Evolutionary conservation across 805 yeast genomes (phyloP), one percentile per base, ranked within the genome.

Genomic region (Barnettozyma botsteinii): DNA sequence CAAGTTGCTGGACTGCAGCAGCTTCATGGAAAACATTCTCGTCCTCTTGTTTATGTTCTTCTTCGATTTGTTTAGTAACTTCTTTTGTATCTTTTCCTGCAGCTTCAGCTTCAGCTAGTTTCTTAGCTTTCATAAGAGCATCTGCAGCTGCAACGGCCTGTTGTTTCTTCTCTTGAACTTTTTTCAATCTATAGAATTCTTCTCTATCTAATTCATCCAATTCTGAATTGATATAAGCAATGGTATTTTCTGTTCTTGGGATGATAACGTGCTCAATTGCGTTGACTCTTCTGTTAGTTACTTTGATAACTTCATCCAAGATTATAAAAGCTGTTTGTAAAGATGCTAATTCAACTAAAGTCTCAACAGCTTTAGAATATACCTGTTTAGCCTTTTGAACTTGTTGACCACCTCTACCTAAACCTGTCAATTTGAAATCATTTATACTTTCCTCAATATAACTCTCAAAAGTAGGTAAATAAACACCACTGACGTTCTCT

Each of bases 371-470:
- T 56, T 81, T 85, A 27, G 96, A 81, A 64, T 93, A 93, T 19
- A 93, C 95, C 50, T 77, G 76, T 64, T 89, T 88, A 42, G 98
- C 97, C 63, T 82, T 83, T 64, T 85, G 95, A 40, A 91, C 95
- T 62, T 91, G 98, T 65, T 91, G 98, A 49, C 98, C 98, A 65
- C 98, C 98, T 62, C 97, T 77, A 37, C 98, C 98, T 51, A 91
- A 72, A 53, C 98, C 98, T 5, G 98, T 91, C 77, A 91, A 71
- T 62, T 86, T 86, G 72, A 91, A 91, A 59, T 93, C 98, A 57
- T 91, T 91, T 60, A 86, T 85, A 10, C 79, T 77, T 47, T 85
- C 87, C 57, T 88, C 85, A 45, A 87, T 77, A 50, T 75, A 82
- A 21, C 89, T 77, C 55, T 89, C 96, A 53, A 91, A 93, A 45